phyloP scores from a whole-genome alignment of 2,329 filamentous ascomycete species.

The Alternaria ethzedia region DNA sequence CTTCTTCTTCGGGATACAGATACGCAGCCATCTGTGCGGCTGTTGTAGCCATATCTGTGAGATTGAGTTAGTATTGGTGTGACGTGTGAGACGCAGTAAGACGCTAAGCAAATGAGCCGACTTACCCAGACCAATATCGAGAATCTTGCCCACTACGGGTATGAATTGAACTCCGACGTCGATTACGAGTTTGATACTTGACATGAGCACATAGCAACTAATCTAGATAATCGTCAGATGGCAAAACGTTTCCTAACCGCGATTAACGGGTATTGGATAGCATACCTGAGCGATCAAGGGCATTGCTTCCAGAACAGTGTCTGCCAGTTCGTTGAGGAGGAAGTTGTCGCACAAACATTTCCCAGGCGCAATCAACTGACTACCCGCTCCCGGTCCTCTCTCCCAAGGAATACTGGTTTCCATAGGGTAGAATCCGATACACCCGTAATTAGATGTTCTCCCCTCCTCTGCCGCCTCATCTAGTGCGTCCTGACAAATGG shows the following conservation, averaged over 20 bases:
- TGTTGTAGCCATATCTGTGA: slow-evolving; percentile 4
- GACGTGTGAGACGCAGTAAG: no score
- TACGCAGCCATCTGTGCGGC: slow-evolving; percentile 9
- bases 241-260: no score
- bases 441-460: slow-evolving; percentile 14
- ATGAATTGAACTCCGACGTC: slow-evolving; percentile 7
- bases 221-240: neutral
- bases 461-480: slow-evolving; percentile 2
- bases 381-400: neutral
- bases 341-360: slow-evolving; percentile 10
- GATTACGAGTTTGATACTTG: slow-evolving; percentile 7
- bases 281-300: slow-evolving; percentile 14
- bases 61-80: no score
- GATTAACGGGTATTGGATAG: neutral
- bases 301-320: slow-evolving; percentile 12
- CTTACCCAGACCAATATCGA: slow-evolving; percentile 1
- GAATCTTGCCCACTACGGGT: slow-evolving; percentile 1
- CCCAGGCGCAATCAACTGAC: neutral
- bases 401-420: slow-evolving; percentile 4
- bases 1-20: slow-evolving; percentile 5
- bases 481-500: neutral
- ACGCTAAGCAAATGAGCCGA: no score
- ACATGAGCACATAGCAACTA: slow-evolving; percentile 13
- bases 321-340: slow-evolving; percentile 12
- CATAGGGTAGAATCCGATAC: slow-evolving; percentile 1